phyloP scores from a whole-genome alignment of 2,329 filamentous ascomycete species.

The Tolypocladium album region DNA sequence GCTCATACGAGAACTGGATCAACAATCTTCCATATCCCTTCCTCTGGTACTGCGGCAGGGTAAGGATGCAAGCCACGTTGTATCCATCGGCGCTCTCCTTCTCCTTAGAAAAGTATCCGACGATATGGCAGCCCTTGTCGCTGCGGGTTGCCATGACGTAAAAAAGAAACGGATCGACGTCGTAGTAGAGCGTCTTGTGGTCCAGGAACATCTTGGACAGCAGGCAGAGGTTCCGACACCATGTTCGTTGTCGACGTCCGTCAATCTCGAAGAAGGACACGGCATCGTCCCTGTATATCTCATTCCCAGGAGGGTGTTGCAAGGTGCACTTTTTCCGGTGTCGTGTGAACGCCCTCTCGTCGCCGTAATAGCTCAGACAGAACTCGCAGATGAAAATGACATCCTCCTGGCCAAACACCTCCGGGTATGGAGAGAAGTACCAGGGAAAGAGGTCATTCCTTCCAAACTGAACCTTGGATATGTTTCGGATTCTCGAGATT shows the following conservation, averaged over 20 bases:
- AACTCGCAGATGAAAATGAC: conserved; percentile 96
- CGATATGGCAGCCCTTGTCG: conserved; percentile 82
- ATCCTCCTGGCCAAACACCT: conserved; percentile 78
- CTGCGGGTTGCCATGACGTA: conserved; percentile 93
- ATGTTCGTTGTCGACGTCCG: conserved; percentile 83
- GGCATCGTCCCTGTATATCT: conserved; percentile 91
- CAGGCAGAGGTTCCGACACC: conserved; percentile 92
- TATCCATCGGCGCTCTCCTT: conserved; percentile 96
- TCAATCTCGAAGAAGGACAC: conserved; percentile 98
- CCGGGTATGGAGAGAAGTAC: conserved; percentile 98
- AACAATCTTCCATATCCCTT: conserved; percentile 88
- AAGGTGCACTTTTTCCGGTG: conserved; percentile 86
- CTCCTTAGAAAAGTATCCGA: conserved; percentile 99
- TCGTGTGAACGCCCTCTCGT: conserved; percentile 69
- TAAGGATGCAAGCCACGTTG: conserved; percentile 96
- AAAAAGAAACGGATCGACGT: conserved; percentile 97
- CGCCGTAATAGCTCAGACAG: conserved; percentile 83
- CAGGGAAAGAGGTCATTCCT: conserved; percentile 87
- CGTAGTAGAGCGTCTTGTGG: conserved; percentile 97
- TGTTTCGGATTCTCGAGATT: conserved; percentile 88
- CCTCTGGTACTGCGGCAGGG: conserved; percentile 88
- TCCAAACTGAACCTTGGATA: conserved; percentile 90
- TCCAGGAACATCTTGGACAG: conserved; percentile 94
- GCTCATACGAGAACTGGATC: conserved; percentile 95
- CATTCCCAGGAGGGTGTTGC: conserved; percentile 89